These are phyloP conservation scores for Spathaspora hagerdaliae DNA, from an alignment of 805 yeast genomes.

Conservation along the genomic window DNA sequence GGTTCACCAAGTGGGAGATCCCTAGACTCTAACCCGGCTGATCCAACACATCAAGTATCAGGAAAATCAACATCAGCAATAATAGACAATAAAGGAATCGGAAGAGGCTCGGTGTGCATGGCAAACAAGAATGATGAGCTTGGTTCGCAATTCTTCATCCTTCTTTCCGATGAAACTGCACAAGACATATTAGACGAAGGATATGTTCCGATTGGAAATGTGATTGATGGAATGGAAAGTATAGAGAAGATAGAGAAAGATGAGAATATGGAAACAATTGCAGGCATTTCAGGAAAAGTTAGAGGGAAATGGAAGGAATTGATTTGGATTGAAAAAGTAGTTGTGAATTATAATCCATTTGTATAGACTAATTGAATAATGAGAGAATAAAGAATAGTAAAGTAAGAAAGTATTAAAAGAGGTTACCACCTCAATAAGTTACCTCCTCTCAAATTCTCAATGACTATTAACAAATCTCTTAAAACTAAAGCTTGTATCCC, in stretches of 20 bases:
- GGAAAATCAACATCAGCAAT: neutral
- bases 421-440: no score
- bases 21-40: conserved; percentile 10
- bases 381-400: no score
- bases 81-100: neutral
- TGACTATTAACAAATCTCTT: no score
- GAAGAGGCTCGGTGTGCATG: conserved; percentile 13
- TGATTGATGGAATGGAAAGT: conserved; percentile 15
- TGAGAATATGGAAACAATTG: neutral
- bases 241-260: conserved; percentile 7
- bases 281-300: neutral
- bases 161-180: conserved; percentile 7
- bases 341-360: conserved; percentile 1
- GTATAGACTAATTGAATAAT: neutral
- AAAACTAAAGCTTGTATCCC: conserved; percentile 1
- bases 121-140: conserved; percentile 7
- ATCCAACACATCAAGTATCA: neutral
- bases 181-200: conserved; percentile 8
- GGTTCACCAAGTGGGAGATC: conserved; percentile 19
- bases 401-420: no score
- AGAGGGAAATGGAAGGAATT: conserved; percentile 2
- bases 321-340: conserved; percentile 1
- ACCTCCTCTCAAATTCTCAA: no score
- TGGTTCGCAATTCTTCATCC: conserved; percentile 20
- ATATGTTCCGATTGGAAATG: conserved; percentile 14